A percentile compares a stretch with the other conserved stretches of the same genome.
These are phyloP conservation scores for Pestalotiopsis fici DNA, from an alignment of 2,329 filamentous ascomycete species.

Conservation along the genomic window DNA sequence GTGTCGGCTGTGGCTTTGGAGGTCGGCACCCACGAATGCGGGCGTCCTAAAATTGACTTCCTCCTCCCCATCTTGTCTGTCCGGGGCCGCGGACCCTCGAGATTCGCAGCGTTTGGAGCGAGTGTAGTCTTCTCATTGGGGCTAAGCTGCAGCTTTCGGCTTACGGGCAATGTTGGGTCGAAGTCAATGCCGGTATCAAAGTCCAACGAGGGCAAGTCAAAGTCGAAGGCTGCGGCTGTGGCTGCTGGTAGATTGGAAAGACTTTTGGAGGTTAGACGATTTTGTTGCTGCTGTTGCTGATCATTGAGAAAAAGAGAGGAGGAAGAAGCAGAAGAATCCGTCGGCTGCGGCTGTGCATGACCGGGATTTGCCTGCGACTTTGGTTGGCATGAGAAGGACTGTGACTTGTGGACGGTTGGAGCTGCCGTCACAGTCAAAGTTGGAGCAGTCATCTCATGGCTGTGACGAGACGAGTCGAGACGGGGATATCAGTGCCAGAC, in stretches of 20 bases:
- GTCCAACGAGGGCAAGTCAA: constrained; percentile 56
- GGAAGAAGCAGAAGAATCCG: background rate
- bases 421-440: constrained; percentile 39
- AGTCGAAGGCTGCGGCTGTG: constrained; percentile 32
- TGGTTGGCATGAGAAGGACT: constrained; percentile 25
- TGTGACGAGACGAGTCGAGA: constrained; percentile 3
- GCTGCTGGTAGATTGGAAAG: constrained; percentile 32
- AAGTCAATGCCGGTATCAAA: constrained; percentile 42
- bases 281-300: background rate
- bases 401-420: constrained; percentile 37
- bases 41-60: constrained; percentile 49
- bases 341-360: constrained; percentile 15
- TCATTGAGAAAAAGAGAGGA: background rate
- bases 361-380: constrained; percentile 29
- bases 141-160: constrained; percentile 22
- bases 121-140: constrained; percentile 27
- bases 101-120: constrained; percentile 19
- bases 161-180: constrained; percentile 45
- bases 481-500: background rate
- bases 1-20: constrained; percentile 42
- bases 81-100: constrained; percentile 25
- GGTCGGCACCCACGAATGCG: constrained; percentile 53
- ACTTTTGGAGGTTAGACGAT: constrained; percentile 16
- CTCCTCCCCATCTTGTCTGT: constrained; percentile 36
- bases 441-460: constrained; percentile 46